phyloP scores from a whole-genome alignment of 2,329 filamentous ascomycete species.

The Akanthomyces lecanii region DNA sequence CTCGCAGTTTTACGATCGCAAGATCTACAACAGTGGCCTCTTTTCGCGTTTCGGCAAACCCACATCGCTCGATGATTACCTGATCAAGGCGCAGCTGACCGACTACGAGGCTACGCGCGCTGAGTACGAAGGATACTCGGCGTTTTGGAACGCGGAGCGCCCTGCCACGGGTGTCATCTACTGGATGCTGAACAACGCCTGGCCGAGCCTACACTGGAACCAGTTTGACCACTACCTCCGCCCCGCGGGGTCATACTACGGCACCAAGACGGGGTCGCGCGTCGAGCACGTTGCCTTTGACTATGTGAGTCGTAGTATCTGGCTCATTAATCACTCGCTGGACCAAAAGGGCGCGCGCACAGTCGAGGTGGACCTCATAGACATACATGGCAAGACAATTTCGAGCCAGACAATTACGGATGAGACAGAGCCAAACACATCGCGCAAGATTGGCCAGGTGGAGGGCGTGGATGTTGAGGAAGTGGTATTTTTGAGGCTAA shows the following conservation, averaged over 20 bases:
- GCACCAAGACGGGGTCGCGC: conserved; percentile 48
- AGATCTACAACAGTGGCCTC: conserved; percentile 55
- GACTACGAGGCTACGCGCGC: conserved; percentile 61
- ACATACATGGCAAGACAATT: conserved; percentile 41
- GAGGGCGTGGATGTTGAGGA: conserved; percentile 31
- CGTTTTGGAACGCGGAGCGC: conserved; percentile 44
- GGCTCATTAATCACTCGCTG: conserved; percentile 52
- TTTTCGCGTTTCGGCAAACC: conserved; percentile 49
- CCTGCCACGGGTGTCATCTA: conserved; percentile 60
- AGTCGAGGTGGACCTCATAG: conserved; percentile 47
- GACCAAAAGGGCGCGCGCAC: conserved; percentile 35
- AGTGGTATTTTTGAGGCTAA: conserved; percentile 48
- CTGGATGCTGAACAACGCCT: conserved; percentile 65
- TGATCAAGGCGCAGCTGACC: conserved; percentile 56
- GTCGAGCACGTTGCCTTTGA: conserved; percentile 54
- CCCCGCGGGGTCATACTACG: conserved; percentile 55
- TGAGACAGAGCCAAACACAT: conserved; percentile 41
- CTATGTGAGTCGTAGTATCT: conserved; percentile 42
- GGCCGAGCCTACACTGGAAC: conserved; percentile 63
- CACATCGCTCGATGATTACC: conserved; percentile 50
- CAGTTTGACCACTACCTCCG: conserved; percentile 60
- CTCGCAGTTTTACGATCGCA: conserved; percentile 52
- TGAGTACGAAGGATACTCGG: conserved; percentile 53
- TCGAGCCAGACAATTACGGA: conserved; percentile 28
- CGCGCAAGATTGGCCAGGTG: conserved; percentile 28